Base-by-base conservation (phyloP, 495 filamentous ascomycete genomes). In the Glutinoglossum americanum region DNA sequence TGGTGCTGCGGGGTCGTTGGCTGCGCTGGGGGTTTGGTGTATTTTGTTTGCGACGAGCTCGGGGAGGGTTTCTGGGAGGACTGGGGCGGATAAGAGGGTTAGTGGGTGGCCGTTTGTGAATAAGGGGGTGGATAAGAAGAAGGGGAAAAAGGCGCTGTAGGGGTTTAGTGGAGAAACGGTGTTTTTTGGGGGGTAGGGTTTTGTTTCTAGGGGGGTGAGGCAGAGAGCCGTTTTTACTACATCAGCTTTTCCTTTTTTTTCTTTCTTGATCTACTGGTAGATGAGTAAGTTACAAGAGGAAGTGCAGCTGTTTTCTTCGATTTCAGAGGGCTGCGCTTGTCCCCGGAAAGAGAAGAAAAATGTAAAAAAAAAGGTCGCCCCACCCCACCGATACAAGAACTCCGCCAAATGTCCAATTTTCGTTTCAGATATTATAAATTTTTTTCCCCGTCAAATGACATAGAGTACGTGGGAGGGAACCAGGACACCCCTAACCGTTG, bases 31-130 rank as follows among this genome's bases (percentile, higher is more conserved):
- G 4, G 63, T 82, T 9, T 93, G 85, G 85, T 81, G 80, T 61
- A 61, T 87, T 54, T 63, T 93, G 44, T 94, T 93, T 64, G 85
- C 75, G 0, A 81, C 72, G 41, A 78, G 75, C 25, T 69, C 77
- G 61, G 79, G 77, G 1, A 70, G 72, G 55, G 81, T 88, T 54
- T 83, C 76, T 64, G 72, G 76, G 59, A 78, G 76, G 67, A 90
- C 83, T 0, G 85, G 85, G 0, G 83, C 79, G 5, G 87, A 92
- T 65, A 85, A 87, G 72, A 74, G 84, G 64, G 87, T 79, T 15
- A 79, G 82, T 59, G 83, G 84, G 27, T 94, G 82, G 64, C 88
- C 87, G n/a, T 93, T 89, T 63, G 78, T 74, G 63, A 93, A 90
- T 65, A 71, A 73, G 62, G 80, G 82, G 66, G 78, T 78, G 53